These are phyloP conservation scores for Inga laurina DNA, from an alignment of 306 rosid genomes.

Conservation along the genomic window DNA sequence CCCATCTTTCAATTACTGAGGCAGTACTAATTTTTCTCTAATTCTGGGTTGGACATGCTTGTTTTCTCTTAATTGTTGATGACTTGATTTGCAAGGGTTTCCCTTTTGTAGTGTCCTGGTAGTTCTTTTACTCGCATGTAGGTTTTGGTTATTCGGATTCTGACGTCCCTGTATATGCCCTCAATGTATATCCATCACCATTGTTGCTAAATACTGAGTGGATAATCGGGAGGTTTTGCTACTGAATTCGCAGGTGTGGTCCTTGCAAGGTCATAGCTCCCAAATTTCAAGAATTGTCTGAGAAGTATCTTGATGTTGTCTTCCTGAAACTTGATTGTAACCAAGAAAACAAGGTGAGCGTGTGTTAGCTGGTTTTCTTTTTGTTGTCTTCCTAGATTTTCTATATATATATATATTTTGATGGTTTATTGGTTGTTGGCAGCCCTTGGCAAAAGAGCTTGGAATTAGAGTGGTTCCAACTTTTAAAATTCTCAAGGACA, in stretches of 20 bases:
- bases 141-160: no score
- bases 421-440: slow-evolving; percentile 43
- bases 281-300: slow-evolving; percentile 64
- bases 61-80: not conserved
- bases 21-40: not conserved
- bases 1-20: no score
- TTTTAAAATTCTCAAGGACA: slow-evolving; percentile 86
- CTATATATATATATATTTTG: slow-evolving; percentile 16
- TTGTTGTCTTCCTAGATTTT: not conserved
- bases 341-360: slow-evolving; percentile 81
- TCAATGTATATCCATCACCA: not conserved
- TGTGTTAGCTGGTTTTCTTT: not conserved
- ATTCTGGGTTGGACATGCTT: no score
- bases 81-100: slow-evolving; percentile 18
- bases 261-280: slow-evolving; percentile 99
- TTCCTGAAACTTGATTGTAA: slow-evolving; percentile 95
- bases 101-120: not conserved
- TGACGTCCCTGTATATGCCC: not conserved
- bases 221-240: slow-evolving; percentile 24
- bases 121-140: not conserved
- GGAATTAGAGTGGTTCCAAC: slow-evolving; percentile 97
- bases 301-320: slow-evolving; percentile 81
- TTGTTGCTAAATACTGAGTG: slow-evolving; percentile 2
- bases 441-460: slow-evolving; percentile 95
- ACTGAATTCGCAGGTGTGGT: slow-evolving; percentile 75